Evolutionary conservation across 2,329 filamentous ascomycete genomes (phyloP).

Genomic region (Zymoseptoria tritici): DNA sequence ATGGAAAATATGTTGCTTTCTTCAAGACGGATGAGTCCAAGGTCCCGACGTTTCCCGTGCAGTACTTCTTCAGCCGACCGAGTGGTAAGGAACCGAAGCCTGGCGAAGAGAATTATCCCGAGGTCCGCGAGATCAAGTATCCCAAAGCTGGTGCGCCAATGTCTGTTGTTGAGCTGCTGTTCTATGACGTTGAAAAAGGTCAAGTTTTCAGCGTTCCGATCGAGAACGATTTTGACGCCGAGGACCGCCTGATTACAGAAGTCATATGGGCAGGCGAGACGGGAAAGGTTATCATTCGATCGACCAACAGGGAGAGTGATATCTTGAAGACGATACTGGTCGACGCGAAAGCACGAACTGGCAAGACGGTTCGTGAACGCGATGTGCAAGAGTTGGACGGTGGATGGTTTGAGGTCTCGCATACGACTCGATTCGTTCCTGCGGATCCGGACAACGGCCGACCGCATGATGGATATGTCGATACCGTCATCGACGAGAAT

Average conservation of each 20-base stretch:
- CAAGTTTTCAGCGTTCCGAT: slow-evolving; percentile 76
- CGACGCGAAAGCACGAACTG: slow-evolving; percentile 65
- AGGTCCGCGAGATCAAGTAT: slow-evolving; percentile 89
- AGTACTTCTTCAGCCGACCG: slow-evolving; percentile 85
- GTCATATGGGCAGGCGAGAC: slow-evolving; percentile 75
- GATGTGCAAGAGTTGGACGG: slow-evolving; percentile 82
- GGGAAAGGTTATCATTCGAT: slow-evolving; percentile 73
- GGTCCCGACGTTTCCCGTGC: slow-evolving; percentile 84
- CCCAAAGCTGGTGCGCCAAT: slow-evolving; percentile 94
- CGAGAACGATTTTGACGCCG: slow-evolving; percentile 66
- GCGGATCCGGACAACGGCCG: slow-evolving; percentile 65
- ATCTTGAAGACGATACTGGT: slow-evolving; percentile 80
- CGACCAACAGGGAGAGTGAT: slow-evolving; percentile 92
- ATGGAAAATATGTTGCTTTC: slow-evolving; percentile 85
- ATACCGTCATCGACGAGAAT: slow-evolving; percentile 77
- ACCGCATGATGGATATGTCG: slow-evolving; percentile 80
- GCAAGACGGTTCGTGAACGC: slow-evolving; percentile 69
- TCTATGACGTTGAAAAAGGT: slow-evolving; percentile 73
- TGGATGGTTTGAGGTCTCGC: slow-evolving; percentile 93
- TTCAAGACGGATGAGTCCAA: slow-evolving; percentile 86
- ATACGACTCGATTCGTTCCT: slow-evolving; percentile 78
- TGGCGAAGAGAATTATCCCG: slow-evolving; percentile 82
- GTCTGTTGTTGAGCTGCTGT: slow-evolving; percentile 76
- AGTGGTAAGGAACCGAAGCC: slow-evolving; percentile 60
- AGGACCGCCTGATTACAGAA: slow-evolving; percentile 85